Percentiles rank a stretch among this genome's conserved stretches.
Evolutionary conservation across 108 stramenopile species (phyloP).

Genomic region (Mayamaea pseudoterrestris): DNA sequence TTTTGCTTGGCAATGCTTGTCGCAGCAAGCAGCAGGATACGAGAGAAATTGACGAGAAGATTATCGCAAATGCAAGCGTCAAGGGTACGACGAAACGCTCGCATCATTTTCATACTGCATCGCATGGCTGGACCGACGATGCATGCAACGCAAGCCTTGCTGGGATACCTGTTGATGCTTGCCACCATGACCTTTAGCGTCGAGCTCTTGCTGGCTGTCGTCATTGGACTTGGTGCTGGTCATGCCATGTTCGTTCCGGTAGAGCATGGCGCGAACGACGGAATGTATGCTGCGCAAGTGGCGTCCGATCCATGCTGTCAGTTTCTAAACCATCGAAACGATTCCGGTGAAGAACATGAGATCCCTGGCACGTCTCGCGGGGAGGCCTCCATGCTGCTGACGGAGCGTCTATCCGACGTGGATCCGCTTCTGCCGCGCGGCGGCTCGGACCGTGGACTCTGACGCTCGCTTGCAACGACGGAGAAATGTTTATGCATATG

Average conservation of each 20-base stretch:
- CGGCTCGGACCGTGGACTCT: too few relatives aligned
- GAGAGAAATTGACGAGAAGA: slow-evolving; percentile 11
- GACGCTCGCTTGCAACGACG: too few relatives aligned
- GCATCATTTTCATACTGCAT: neutral
- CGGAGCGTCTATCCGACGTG: too few relatives aligned
- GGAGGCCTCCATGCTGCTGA: too few relatives aligned
- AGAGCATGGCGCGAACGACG: too few relatives aligned
- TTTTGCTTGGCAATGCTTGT: slow-evolving; percentile 18
- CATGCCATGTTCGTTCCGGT: slow-evolving; percentile 27
- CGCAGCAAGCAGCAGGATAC: slow-evolving; percentile 22
- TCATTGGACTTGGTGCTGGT: slow-evolving; percentile 29
- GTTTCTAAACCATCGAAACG: too few relatives aligned
- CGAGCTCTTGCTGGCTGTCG: slow-evolving; percentile 27
- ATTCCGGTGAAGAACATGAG: too few relatives aligned
- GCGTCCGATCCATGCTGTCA: too few relatives aligned
- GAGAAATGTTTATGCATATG: too few relatives aligned
- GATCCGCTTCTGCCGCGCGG: too few relatives aligned
- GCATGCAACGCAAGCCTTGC: slow-evolving; percentile 25
- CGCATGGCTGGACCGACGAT: slow-evolving; percentile 2
- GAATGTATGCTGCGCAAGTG: too few relatives aligned
- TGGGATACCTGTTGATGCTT: slow-evolving; percentile 46
- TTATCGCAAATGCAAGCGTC: neutral
- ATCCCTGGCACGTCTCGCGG: too few relatives aligned
- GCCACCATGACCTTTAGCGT: slow-evolving; percentile 45
- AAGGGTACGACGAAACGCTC: neutral